Conservation (phyloP, 1,284 basidiomycete genomes). For the Vanrija sp. region DNA sequence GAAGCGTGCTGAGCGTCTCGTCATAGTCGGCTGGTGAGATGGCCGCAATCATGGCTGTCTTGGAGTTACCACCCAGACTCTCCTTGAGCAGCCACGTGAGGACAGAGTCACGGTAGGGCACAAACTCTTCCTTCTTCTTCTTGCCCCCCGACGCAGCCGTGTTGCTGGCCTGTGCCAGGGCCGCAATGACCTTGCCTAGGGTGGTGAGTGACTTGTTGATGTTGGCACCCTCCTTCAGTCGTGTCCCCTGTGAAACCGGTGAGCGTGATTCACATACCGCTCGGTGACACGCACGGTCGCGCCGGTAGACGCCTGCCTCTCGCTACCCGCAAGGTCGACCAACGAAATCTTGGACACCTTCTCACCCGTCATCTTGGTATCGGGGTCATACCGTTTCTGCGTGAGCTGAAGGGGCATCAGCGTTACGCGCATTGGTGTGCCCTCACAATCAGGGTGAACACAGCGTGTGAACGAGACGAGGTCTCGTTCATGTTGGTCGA, state of each 20-base stretch:
- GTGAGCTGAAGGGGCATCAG: conserved; percentile 56
- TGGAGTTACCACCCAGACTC: conserved; percentile 89
- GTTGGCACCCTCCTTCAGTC: conserved; percentile 92
- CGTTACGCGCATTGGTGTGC: background rate
- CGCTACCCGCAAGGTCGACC: conserved; percentile 95
- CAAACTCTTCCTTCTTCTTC: conserved; percentile 83
- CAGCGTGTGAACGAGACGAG: conserved; percentile 94
- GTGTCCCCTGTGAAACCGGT: conserved; percentile 56
- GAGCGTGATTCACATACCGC: background rate
- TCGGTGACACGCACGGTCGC: conserved; percentile 58
- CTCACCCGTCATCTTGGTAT: conserved; percentile 83
- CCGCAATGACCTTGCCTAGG: conserved; percentile 93
- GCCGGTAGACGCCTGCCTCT: conserved; percentile 92
- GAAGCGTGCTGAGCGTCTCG: conserved; percentile 43
- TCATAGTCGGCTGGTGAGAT: conserved; percentile 83
- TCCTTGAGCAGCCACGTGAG: conserved; percentile 98
- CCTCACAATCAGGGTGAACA: conserved; percentile 77
- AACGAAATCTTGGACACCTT: conserved; percentile 93
- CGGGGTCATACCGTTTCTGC: conserved; percentile 78
- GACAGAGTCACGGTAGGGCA: conserved; percentile 92
- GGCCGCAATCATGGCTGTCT: conserved; percentile 86
- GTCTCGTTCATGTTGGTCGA: conserved; percentile 99
- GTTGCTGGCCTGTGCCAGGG: conserved; percentile 73
- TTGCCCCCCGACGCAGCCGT: conserved; percentile 58
- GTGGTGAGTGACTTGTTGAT: conserved; percentile 98